These are phyloP conservation scores for Escovopsis sp. DNA, from an alignment of 2,329 filamentous ascomycete species.

Conservation along the genomic window DNA sequence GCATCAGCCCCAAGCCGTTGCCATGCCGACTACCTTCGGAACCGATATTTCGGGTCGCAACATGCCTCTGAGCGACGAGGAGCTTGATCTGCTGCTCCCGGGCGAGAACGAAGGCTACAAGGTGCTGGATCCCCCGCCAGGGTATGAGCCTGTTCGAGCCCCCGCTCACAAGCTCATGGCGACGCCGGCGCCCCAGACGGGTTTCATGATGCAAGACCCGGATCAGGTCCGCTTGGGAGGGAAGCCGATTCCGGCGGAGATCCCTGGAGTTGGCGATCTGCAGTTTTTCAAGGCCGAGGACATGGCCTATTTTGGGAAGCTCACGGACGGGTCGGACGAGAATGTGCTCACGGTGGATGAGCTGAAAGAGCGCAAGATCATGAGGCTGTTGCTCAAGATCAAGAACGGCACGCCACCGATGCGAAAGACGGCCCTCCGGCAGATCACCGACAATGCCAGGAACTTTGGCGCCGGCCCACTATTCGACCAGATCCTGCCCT, in stretches of 20 bases:
- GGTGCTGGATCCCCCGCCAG: constrained; percentile 75
- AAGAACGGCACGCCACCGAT: constrained; percentile 98
- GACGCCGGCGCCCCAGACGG: constrained; percentile 59
- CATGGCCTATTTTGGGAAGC: constrained; percentile 96
- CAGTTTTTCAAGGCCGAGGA: constrained; percentile 98
- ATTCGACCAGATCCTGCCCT: constrained; percentile 91
- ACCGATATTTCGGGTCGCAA: constrained; percentile 69
- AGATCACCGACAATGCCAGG: constrained; percentile 92
- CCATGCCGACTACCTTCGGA: constrained; percentile 50
- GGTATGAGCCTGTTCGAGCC: constrained; percentile 72
- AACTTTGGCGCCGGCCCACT: constrained; percentile 88
- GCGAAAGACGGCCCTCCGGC: constrained; percentile 93
- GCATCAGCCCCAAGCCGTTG: constrained; percentile 48
- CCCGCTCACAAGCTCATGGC: constrained; percentile 60
- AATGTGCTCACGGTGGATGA: constrained; percentile 86
- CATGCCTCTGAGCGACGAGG: constrained; percentile 76
- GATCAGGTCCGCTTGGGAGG: constrained; percentile 69
- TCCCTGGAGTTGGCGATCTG: constrained; percentile 86
- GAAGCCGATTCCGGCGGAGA: constrained; percentile 86
- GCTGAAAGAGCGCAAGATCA: constrained; percentile 95
- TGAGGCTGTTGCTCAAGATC: constrained; percentile 90
- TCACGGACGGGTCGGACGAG: constrained; percentile 88
- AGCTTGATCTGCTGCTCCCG: constrained; percentile 81
- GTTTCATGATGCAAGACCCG: constrained; percentile 96
- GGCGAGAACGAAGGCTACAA: constrained; percentile 84